Evolutionary conservation across 805 yeast species (phyloP), one percentile per base, ranked within the genome.

Genomic region (Myxozyma monticola): DNA sequence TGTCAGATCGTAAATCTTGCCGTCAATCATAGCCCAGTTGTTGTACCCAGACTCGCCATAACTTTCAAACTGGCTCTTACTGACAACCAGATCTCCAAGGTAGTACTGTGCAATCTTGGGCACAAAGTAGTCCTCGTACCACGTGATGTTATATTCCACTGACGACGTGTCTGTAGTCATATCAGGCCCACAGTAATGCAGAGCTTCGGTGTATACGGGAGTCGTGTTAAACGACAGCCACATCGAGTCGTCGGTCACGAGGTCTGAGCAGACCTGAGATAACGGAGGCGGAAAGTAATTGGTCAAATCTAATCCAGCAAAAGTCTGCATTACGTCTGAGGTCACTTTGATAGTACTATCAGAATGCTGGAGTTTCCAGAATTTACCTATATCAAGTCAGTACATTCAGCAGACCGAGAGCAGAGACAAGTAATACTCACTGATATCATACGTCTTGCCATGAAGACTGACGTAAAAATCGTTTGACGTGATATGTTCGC

Each of bases 201-300:
- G 38, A 1, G 69, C 73, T 20, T 47, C 54, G 5, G 66, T 39
- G 42, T 60, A 56, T 1, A 61, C 57, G 4, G 51, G 36, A 0
- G 74, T 68, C 14, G 63, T 44, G 50, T 71, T 71, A 51, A 53
- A 54, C 8, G 52, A 40, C 37, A 71, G 57, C 49, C 50, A 41
- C 12, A 71, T 63, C 3, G 59, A 41, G 0, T 42, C 55, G 35
- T 69, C 72, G 1, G 59, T 49, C 1, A 71, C 75, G 17, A 72
- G 60, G 5, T 60, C 64, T 2, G 73, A 71, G 48, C 75, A 71
- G 2, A 72, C 73, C 1, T 65, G 63, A 8, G 70, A 60, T 15
- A 71, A 56, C 9, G 75, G 75, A 21, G 71, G 72, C 4, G 72
- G 72, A 54, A 71, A 71, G 56, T 71, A 72, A 41, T 63, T 67